Evolutionary conservation across 2,329 filamentous ascomycete species (phyloP).

Genomic region (Trichoderma asperellum): DNA sequence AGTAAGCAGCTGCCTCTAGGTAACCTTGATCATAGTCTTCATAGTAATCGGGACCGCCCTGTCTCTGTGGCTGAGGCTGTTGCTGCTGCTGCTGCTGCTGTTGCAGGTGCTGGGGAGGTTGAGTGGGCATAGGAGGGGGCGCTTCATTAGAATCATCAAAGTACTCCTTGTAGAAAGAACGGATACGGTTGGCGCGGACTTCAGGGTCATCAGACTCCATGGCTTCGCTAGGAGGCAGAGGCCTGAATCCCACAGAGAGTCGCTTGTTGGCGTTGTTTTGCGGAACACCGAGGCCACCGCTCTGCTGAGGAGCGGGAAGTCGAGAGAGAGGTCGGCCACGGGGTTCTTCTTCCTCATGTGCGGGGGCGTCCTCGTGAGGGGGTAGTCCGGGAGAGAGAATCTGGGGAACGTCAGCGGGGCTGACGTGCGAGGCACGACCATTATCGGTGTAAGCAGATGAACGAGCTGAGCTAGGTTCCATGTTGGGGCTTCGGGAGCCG

Average conservation of each 20-base stretch:
- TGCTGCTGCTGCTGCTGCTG: slow-evolving; percentile 38
- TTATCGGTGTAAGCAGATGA: slow-evolving; percentile 28
- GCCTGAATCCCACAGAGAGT: slow-evolving; percentile 75
- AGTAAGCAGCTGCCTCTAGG: slow-evolving; percentile 65
- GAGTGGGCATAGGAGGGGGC: slow-evolving; percentile 46
- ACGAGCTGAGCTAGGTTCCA: slow-evolving; percentile 28
- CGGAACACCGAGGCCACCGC: slow-evolving; percentile 56
- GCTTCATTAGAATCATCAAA: slow-evolving; percentile 78
- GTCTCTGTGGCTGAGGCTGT: slow-evolving; percentile 30
- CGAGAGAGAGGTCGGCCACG: slow-evolving; percentile 46
- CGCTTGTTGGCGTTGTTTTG: slow-evolving; percentile 58
- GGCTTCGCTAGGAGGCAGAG: slow-evolving; percentile 83
- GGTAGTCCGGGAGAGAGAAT: slow-evolving; percentile 34
- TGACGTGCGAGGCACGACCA: slow-evolving; percentile 28
- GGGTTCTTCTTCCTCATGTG: slow-evolving; percentile 40
- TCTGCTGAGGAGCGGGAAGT: slow-evolving; percentile 31
- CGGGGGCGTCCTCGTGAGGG: slow-evolving; percentile 38
- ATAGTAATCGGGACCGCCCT: slow-evolving; percentile 57
- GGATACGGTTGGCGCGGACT: slow-evolving; percentile 90
- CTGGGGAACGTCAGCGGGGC: slow-evolving; percentile 41
- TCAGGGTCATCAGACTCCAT: slow-evolving; percentile 85
- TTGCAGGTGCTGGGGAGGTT: slow-evolving; percentile 38
- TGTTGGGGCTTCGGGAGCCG: slow-evolving; percentile 33
- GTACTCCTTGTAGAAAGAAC: slow-evolving; percentile 99
- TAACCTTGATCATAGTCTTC: slow-evolving; percentile 77